Evolutionary conservation across 768 basidiomycete species (phyloP), one percentile per base, ranked within the genome.

Genomic region (Boletus rex-veris): DNA sequence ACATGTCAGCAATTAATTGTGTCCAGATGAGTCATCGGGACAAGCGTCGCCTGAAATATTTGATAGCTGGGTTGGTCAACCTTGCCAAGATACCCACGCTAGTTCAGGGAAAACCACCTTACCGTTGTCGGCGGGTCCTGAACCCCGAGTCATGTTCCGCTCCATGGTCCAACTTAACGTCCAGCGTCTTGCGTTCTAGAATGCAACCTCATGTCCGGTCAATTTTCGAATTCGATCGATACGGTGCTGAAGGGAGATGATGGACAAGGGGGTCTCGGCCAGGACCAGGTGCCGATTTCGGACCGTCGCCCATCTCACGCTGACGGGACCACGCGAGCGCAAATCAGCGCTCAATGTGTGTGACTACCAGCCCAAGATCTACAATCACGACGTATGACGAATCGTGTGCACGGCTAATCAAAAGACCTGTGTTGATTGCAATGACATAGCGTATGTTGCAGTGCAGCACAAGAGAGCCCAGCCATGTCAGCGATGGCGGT

Each of bases 341-440:
- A 37, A 41, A 59, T 59, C 59, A 48, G 38, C 45, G 59, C 52
- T 46, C 58, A 28, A 21, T 21, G 24, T 5, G 31, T 21, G 24
- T 5, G 31, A 6, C 30, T 24, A 42, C 37, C 48, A 16, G 31
- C 37, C 14, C 37, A 30, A 26, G 59, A 57, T 61, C 21, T 30
- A 30, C 52, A 36, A 21, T 44, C 35, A 28, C n/a, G 9, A 48
- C 33, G 8, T 38, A 49, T 50, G 26, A 49, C 7, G 28, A 24
- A 59, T 35, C 18, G 40, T 48, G 45, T 59, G 46, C 21, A 12
- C 19, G 16, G 18, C n/a, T 12, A 60, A 21, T 50, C 58, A 60
- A 11, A 4, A 21, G 14, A 28, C 11, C 47, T 45, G 40, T 19
- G 0, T 30, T 19, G 48, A 41, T 35, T 10, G 52, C 36, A 36